Evolutionary conservation across 2,329 filamentous ascomycete genomes (phyloP).

Genomic region (Grosmannia clavigera): DNA sequence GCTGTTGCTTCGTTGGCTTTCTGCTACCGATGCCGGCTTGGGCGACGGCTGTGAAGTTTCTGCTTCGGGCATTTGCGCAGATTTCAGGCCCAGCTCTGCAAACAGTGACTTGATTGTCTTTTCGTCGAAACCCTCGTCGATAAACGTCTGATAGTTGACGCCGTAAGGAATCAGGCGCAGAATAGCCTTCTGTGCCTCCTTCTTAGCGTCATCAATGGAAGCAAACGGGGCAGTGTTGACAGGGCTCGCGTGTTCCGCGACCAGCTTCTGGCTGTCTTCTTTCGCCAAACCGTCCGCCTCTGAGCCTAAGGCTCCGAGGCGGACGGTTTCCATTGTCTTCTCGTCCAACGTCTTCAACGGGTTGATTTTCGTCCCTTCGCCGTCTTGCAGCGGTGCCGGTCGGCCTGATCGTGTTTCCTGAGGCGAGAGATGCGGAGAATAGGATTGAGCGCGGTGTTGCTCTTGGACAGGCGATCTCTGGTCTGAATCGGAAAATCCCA

Average conservation of each 20-base stretch:
- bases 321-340: background rate
- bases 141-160: constrained; percentile 60
- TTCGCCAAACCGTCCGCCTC: background rate
- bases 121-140: constrained; percentile 60
- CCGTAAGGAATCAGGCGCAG: constrained; percentile 52
- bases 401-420: background rate
- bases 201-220: constrained; percentile 31
- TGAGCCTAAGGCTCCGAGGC: background rate
- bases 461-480: background rate
- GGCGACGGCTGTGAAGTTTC: background rate
- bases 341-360: background rate
- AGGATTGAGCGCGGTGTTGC: constrained; percentile 5
- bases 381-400: background rate
- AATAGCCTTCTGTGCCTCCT: constrained; percentile 54
- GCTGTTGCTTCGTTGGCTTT: background rate
- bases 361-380: background rate
- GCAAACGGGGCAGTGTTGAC: constrained; percentile 11
- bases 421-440: constrained; percentile 9
- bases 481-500: constrained; percentile 8
- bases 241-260: background rate
- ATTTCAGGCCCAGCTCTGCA: constrained; percentile 50
- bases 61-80: constrained; percentile 13
- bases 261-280: background rate
- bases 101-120: constrained; percentile 53
- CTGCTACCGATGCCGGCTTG: background rate